Percentiles rank a stretch among this genome's conserved stretches.
phyloP scores from a whole-genome alignment of 2,329 filamentous ascomycete genomes.

The Trichoderma asperellum region DNA sequence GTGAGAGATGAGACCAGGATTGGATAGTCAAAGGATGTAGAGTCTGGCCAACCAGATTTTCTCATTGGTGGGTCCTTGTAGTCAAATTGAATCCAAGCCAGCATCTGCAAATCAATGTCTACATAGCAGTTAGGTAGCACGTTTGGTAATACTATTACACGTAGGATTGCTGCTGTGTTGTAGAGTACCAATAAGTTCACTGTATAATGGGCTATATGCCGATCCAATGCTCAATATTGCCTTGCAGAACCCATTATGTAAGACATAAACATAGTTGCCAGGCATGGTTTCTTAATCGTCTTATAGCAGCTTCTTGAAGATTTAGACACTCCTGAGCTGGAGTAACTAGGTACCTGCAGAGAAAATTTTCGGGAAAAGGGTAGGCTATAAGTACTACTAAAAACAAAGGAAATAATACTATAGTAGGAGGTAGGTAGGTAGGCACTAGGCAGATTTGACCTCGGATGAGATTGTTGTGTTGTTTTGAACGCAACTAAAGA shows the following conservation, averaged over 20 bases:
- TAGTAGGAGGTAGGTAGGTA: too few species aligned
- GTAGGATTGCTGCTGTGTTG: not conserved
- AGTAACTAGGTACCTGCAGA: too few species aligned
- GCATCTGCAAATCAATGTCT: not conserved
- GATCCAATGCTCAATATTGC: too few species aligned
- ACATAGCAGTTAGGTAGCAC: not conserved
- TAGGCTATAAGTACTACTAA: not conserved
- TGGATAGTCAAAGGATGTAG: slow-evolving; percentile 12
- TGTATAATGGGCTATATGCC: too few species aligned
- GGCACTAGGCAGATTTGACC: not conserved
- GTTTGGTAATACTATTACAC: not conserved
- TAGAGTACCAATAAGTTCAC: too few species aligned
- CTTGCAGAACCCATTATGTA: too few species aligned
- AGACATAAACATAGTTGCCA: too few species aligned
- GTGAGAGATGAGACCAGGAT: slow-evolving; percentile 22
- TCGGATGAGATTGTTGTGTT: not conserved
- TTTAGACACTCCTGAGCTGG: too few species aligned
- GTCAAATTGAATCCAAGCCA: not conserved
- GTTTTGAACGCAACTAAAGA: not conserved
- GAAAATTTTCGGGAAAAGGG: not conserved
- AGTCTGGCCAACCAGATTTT: slow-evolving; percentile 1
- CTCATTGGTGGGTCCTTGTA: not conserved
- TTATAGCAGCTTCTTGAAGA: too few species aligned
- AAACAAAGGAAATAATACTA: too few species aligned
- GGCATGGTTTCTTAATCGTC: too few species aligned